A percentile compares a stretch with the other conserved stretches of the same genome.
Evolutionary conservation across 805 yeast species (phyloP).

Genomic region (Kurtzmaniella fragi): DNA sequence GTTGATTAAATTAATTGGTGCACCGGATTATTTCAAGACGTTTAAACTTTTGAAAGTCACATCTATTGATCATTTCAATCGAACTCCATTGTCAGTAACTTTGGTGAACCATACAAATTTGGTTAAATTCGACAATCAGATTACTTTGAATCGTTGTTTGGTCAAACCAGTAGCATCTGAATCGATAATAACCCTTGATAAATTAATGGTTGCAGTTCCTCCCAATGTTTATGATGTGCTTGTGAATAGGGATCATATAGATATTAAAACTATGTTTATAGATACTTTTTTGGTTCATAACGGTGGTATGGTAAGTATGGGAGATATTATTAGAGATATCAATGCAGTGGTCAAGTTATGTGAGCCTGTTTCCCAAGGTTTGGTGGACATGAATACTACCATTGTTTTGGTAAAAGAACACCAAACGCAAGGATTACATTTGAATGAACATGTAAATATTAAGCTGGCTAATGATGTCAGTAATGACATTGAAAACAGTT

Average conservation of each 20-base stretch:
- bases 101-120: constrained; percentile 36
- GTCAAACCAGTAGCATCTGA: constrained; percentile 27
- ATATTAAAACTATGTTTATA: constrained; percentile 30
- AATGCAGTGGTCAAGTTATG: constrained; percentile 53
- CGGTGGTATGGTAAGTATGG: constrained; percentile 32
- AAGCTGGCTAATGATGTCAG: constrained; percentile 6
- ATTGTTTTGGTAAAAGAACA: constrained; percentile 45
- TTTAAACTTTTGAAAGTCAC: constrained; percentile 33
- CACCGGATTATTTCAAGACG: constrained; percentile 29
- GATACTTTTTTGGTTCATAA: constrained; percentile 16
- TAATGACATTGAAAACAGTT: constrained; percentile 8
- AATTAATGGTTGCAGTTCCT: constrained; percentile 46
- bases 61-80: constrained; percentile 17
- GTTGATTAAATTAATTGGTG: constrained; percentile 33
- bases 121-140: constrained; percentile 25
- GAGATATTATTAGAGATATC: constrained; percentile 37
- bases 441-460: too few species aligned
- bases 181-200: constrained; percentile 35
- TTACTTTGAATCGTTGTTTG: constrained; percentile 39
- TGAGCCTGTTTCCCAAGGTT: constrained; percentile 75
- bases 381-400: constrained; percentile 40
- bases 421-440: constrained; percentile 5
- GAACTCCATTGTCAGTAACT: constrained; percentile 21
- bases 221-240: constrained; percentile 32
- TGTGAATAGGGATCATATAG: constrained; percentile 21